These are phyloP conservation scores for Arabidopsis lyrata DNA, from an alignment of 441 rosid genomes.

Conservation along the genomic window DNA sequence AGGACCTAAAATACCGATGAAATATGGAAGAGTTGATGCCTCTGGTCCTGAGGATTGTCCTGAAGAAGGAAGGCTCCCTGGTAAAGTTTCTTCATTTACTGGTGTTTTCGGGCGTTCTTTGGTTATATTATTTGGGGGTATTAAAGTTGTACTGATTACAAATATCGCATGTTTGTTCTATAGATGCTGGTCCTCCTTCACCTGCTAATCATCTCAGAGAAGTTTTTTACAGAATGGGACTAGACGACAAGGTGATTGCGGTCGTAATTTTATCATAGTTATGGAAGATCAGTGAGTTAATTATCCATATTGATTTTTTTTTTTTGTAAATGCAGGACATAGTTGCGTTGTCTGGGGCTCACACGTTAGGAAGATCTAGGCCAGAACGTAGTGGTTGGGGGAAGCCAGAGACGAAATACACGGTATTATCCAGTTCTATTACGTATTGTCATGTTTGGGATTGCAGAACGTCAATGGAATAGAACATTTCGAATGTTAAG, in stretches of 20 bases:
- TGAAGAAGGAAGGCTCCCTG: conserved; percentile 98
- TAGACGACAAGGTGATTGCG: conserved; percentile 77
- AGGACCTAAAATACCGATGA: conserved; percentile 92
- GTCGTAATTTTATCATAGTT: neutral
- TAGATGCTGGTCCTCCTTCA: conserved; percentile 89
- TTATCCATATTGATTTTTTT: neutral
- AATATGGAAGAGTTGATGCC: conserved; percentile 89
- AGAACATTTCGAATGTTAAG: neutral
- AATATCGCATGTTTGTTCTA: neutral
- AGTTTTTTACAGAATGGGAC: conserved; percentile 93
- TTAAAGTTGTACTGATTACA: neutral
- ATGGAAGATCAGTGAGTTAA: conserved; percentile 4
- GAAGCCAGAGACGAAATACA: conserved; percentile 87
- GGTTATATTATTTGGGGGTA: neutral
- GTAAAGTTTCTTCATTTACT: conserved; percentile 43
- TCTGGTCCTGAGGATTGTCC: conserved; percentile 81
- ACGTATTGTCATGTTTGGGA: neutral
- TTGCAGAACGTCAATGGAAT: neutral
- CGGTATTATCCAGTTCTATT: conserved; percentile 57
- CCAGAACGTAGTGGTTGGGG: conserved; percentile 99
- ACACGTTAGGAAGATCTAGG: conserved; percentile 93
- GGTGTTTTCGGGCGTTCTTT: neutral
- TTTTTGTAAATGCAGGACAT: conserved; percentile 69
- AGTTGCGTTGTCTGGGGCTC: conserved; percentile 97
- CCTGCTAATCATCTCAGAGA: conserved; percentile 85